Base-by-base conservation (phyloP, 2,329 filamentous ascomycete species). In the Bimuria novae-zelandiae region DNA sequence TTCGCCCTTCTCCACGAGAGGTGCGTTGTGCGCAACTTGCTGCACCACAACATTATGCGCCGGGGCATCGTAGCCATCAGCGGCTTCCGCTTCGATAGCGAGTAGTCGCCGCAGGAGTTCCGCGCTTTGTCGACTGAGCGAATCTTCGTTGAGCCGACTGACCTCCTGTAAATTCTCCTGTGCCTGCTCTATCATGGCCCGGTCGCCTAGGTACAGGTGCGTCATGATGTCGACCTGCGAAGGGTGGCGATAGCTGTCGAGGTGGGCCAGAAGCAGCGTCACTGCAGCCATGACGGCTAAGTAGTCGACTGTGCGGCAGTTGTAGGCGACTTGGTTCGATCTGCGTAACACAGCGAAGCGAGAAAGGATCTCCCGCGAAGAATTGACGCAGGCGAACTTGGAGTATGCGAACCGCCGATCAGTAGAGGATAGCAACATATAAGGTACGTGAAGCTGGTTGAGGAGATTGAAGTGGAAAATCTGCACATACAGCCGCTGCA, bases 371-470 rank as follows among this genome's bases (percentile, higher is more conserved):
- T 59, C 51, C 12, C 59, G 59, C 3, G 45, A 42, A 19, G 56
- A 39, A 36, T 59, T 44, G 14, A 55, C 49, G 44, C 49, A 53
- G 14, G 51, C 29, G 33, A 61, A 52, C 25, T 44, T 30, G 41
- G 69, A 74, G 57, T 75, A 75, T 14, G 35, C 41, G 19, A 32
- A 22, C 4, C n/a, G 23, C 27, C 27, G 14, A 11, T 30, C 2
- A 8, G 14, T 6, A 3, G 39, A 43, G 7, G 48, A 29, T 10
- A 46, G 53, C 2, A 60, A 41, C 53, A 63, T 52, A 32, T 52
- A 57, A 3, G 60, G 58, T 3, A 61, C 44, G 46, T 61, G 55
- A 3, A 63, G 42, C 29, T 49, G 60, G 25, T 44, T 53, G 16
- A 53, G 41, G 8, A 58, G 46, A 19, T 54, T 42, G 41, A 49